Evolutionary conservation across 169 alveolate species (phyloP).

Genomic region (Plasmodium billcollinsi): DNA sequence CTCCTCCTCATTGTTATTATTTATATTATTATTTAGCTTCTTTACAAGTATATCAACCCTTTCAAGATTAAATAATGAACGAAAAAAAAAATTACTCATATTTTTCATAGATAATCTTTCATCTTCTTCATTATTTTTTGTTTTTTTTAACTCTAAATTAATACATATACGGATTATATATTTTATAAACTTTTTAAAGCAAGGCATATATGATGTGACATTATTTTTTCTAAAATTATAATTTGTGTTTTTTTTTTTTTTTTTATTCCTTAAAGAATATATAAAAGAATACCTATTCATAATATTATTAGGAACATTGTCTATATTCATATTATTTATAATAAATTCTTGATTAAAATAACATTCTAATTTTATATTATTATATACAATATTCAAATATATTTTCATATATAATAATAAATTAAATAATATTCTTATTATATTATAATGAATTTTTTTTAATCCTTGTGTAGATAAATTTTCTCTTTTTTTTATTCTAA

Average conservation of each 20-base stretch:
- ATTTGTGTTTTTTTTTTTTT: slow-evolving; percentile 13
- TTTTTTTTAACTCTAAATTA: slow-evolving; percentile 16
- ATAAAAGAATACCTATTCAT: neutral
- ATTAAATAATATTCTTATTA: slow-evolving; percentile 29
- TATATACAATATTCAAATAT: slow-evolving; percentile 26
- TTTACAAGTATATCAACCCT: neutral
- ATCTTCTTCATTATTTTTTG: neutral
- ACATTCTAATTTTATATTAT: slow-evolving; percentile 15
- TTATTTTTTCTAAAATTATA: neutral
- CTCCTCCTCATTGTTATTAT: neutral
- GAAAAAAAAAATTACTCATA: slow-evolving; percentile 16
- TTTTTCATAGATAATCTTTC: neutral
- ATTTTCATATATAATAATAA: slow-evolving; percentile 49
- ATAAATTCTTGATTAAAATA: too few species aligned
- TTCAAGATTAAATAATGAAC: slow-evolving; percentile 14
- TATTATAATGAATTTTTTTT: slow-evolving; percentile 42
- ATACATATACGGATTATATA: slow-evolving; percentile 13
- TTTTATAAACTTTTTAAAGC: slow-evolving; percentile 41
- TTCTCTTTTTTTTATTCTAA: neutral
- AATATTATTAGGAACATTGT: neutral
- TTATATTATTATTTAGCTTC: neutral
- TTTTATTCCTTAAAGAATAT: slow-evolving; percentile 1
- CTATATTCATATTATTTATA: slow-evolving; percentile 6
- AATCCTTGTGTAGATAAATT: neutral
- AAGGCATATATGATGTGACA: slow-evolving; percentile 1